Conservation (phyloP, 768 basidiomycete species). For the Sarcomyxa edulis region DNA sequence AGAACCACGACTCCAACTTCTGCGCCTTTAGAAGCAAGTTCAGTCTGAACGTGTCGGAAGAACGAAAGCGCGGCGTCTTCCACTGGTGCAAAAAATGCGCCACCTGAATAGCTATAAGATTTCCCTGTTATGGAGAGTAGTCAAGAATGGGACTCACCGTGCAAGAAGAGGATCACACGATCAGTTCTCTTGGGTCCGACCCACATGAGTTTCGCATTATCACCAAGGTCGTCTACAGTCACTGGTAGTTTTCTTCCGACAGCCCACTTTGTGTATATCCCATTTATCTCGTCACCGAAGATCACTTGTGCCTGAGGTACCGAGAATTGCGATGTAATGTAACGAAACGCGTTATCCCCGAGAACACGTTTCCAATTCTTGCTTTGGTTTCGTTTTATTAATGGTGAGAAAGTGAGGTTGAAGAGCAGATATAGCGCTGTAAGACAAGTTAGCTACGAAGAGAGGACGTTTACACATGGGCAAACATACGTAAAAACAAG, state of each 20-base stretch:
- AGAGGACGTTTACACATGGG: too few relatives aligned
- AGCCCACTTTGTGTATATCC: slow-evolving; percentile 8
- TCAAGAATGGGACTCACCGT: slow-evolving; percentile 9
- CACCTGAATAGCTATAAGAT: slow-evolving; percentile 10
- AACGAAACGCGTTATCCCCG: slow-evolving; percentile 3
- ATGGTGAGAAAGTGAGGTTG: too few relatives aligned
- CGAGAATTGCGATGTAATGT: not conserved
- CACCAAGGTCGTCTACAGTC: slow-evolving; percentile 13
- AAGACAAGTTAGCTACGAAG: too few relatives aligned
- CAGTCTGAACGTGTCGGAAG: slow-evolving; percentile 13
- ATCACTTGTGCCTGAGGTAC: slow-evolving; percentile 8
- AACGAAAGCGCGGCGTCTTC: slow-evolving; percentile 8
- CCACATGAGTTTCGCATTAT: slow-evolving; percentile 15
- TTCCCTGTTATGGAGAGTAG: not conserved
- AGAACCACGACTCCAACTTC: slow-evolving; percentile 16
- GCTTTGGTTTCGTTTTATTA: slow-evolving; percentile 4
- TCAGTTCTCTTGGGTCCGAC: slow-evolving; percentile 17
- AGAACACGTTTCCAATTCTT: slow-evolving; percentile 6
- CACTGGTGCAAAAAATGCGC: slow-evolving; percentile 11
- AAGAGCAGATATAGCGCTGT: too few relatives aligned
- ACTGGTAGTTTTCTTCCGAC: slow-evolving; percentile 2
- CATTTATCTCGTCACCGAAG: slow-evolving; percentile 9
- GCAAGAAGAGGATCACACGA: slow-evolving; percentile 14
- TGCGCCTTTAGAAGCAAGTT: slow-evolving; percentile 9
- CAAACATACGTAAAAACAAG: too few relatives aligned